Base-by-base conservation (phyloP, 305 asterid species). In the Rubia peregrina region DNA sequence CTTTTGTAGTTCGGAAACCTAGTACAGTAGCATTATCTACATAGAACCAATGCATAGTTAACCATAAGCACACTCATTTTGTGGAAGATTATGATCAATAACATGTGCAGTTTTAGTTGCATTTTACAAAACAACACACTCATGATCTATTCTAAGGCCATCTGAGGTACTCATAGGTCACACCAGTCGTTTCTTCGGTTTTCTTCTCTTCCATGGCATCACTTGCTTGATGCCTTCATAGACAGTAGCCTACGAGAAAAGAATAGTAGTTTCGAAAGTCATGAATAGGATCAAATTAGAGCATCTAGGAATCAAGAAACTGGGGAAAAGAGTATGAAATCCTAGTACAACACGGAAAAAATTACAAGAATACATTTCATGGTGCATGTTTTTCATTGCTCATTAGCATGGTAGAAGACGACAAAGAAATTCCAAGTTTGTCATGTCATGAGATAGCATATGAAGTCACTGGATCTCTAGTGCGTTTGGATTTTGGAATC, bases 221-320 rank as follows among this genome's bases (percentile, higher is more conserved):
- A 74, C 88, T 48, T 85, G 86, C 85, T 89, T 89, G 36, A 89
- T 78, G 7, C 92, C 89, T 66, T 84, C 76, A 60, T 55, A 85
- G 43, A 85, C 83, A 1, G 83, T 68, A 38, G 80, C 83, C 95
- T 89, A 87, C 4, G 76, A 33, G 11, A 33, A 9, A 33, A 5
- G 14, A 1, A 38, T 0, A n/a, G 43, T 26, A 16, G 51, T 40
- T 40, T 40, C 8, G 17, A 6, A 5, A 61, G 42, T 9, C 42
- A 38, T 7, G 36, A 21, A 40, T 17, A 11, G 12, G 38, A 46
- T 55, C 24, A 69, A 36, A 40, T 67, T 48, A 71, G 49, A n/a
- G 43, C 11, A n/a, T 68, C 19, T 53, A 19, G 72, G 48, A 59
- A 55, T 36, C 21, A 21, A 19, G 40, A 19, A 11, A 14, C 53